These are phyloP conservation scores for Sclerotinia borealis DNA, from an alignment of 2,329 filamentous ascomycete species.

Conservation along the genomic window DNA sequence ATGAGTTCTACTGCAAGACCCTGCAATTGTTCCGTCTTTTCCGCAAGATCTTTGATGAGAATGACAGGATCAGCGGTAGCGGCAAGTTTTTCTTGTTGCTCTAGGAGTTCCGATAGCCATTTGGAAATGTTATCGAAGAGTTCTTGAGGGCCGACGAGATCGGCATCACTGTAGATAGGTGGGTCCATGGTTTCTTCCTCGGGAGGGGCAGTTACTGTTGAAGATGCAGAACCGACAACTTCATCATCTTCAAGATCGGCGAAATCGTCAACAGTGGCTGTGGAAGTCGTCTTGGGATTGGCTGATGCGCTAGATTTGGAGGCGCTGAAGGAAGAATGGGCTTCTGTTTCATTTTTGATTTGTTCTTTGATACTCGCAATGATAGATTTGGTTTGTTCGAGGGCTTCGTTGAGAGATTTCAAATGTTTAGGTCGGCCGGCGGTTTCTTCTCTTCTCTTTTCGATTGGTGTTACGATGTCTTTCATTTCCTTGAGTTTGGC, in stretches of 20 bases:
- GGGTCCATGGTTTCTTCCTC: slow-evolving; percentile 50
- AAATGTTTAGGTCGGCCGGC: slow-evolving; percentile 65
- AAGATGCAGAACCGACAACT: slow-evolving; percentile 17
- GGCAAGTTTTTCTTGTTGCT: slow-evolving; percentile 64
- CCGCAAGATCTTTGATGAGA: slow-evolving; percentile 63
- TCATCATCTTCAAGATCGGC: slow-evolving; percentile 76
- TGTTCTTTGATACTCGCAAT: slow-evolving; percentile 63
- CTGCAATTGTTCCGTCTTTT: slow-evolving; percentile 64
- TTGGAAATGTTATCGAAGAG: slow-evolving; percentile 55
- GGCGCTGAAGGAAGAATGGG: slow-evolving; percentile 47
- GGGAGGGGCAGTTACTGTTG: slow-evolving; percentile 31
- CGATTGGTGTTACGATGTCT: slow-evolving; percentile 69
- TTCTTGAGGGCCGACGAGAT: slow-evolving; percentile 60
- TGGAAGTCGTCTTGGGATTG: slow-evolving; percentile 31
- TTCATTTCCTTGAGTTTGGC: slow-evolving; percentile 71
- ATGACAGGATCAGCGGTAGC: slow-evolving; percentile 70
- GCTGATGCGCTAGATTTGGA: slow-evolving; percentile 37
- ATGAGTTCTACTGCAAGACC: slow-evolving; percentile 64
- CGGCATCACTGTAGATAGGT: slow-evolving; percentile 65
- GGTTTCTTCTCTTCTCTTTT: slow-evolving; percentile 68
- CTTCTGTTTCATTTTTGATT: slow-evolving; percentile 63
- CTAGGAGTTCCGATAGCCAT: slow-evolving; percentile 71
- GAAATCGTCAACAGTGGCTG: slow-evolving; percentile 45
- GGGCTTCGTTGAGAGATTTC: slow-evolving; percentile 58
- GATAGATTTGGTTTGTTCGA: slow-evolving; percentile 67